Evolutionary conservation across 345 rosid genomes (phyloP), one percentile per base, ranked within the genome.

Genomic region (Durio zibethinus): DNA sequence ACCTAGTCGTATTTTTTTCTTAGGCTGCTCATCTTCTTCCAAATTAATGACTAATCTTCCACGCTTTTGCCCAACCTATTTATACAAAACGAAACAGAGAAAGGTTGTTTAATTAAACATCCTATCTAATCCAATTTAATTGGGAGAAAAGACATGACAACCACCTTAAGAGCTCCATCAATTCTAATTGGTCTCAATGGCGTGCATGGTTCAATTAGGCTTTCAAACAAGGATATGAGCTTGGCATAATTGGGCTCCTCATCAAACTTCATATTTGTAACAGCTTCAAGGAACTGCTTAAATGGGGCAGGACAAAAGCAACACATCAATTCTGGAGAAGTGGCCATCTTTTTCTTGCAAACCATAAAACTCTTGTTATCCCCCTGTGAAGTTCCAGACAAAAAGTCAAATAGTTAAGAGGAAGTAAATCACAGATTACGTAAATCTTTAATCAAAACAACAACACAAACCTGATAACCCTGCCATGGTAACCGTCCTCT

Each of bases 401-500:
- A 31, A 29, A 52, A 65, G 38, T 57, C 15, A 33, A 15, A 36
- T 20, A 56, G 73, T n/a, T 75, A 72, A 4, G 52, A 52, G 42
- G 16, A 67, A 52, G 36, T 27, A 71, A 71, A 42, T 38, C 38
- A 62, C 38, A 62, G 27, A 63, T 53, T 42, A 33, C 7, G 5
- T 18, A 25, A 75, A 71, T 71, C n/a, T 50, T 36, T 27, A 23
- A 23, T 10, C 33, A 16, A 35, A 40, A 68, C 11, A 76, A 75
- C 48, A 52, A 12, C 82, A 67, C 79, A 70, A 63, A 89, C 98
- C 90, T 93, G 96, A 79, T 88, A 94, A 21, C 98, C 98, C 84
- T 94, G 98, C 98, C 98, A 94, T 15, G 98, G 98, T 86, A 94
- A 88, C 79, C 97, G 90, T 76, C 98, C 98, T 73, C 86, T 92